phyloP scores from a whole-genome alignment of 208 protist genomes.

The Leptomonas pyrrhocoris region DNA sequence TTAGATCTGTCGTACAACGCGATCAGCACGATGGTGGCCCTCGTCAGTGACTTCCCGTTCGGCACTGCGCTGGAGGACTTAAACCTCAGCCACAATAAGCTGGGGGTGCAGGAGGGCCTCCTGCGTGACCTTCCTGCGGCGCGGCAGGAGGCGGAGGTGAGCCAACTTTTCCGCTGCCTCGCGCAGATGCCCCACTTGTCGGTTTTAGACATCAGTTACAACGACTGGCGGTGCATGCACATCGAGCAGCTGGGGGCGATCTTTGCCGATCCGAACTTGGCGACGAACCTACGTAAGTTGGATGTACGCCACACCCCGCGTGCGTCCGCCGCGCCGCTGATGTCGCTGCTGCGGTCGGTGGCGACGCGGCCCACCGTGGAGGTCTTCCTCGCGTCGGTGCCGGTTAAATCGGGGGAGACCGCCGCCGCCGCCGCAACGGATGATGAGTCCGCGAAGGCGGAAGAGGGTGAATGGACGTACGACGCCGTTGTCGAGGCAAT shows the following conservation, averaged over 20 bases:
- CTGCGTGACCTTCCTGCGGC: constrained; percentile 6
- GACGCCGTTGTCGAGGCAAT: constrained; percentile 40
- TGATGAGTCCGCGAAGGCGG: not conserved
- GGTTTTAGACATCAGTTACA: constrained; percentile 68
- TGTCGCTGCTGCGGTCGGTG: constrained; percentile 42
- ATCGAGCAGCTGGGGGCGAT: constrained; percentile 41
- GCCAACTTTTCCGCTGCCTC: constrained; percentile 37
- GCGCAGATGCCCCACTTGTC: constrained; percentile 44
- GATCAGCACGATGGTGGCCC: constrained; percentile 38
- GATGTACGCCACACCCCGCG: constrained; percentile 39
- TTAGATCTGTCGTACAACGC: constrained; percentile 72
- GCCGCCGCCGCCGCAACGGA: not conserved
- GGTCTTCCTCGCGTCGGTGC: constrained; percentile 37
- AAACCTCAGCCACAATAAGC: constrained; percentile 76
- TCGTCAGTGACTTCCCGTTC: constrained; percentile 39
- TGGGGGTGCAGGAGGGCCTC: constrained; percentile 55
- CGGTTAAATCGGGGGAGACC: constrained; percentile 9
- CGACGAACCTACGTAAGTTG: constrained; percentile 16
- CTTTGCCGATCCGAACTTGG: constrained; percentile 10
- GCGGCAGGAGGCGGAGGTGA: constrained; percentile 36
- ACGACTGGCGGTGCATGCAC: constrained; percentile 68
- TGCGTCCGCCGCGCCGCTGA: constrained; percentile 45
- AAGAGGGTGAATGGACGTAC: not conserved
- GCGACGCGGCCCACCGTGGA: constrained; percentile 40
- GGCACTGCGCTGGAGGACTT: constrained; percentile 43